Evolutionary conservation across 805 yeast genomes (phyloP), one percentile per base, ranked within the genome.

Genomic region (Trichomonascus vanleenenianus): DNA sequence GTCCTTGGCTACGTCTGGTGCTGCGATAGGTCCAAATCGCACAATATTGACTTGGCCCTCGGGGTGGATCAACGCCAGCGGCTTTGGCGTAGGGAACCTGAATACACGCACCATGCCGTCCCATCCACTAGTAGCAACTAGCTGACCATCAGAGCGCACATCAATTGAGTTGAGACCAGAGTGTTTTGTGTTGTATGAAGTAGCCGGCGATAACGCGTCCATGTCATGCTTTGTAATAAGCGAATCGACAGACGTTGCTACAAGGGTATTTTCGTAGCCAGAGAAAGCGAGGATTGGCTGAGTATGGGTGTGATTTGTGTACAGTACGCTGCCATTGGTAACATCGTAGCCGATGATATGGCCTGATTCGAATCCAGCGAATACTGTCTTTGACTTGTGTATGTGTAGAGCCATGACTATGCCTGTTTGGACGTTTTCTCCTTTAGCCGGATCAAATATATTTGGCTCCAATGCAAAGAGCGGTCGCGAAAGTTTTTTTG

Each of bases 351-450:
- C 54, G 0, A 65, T 62, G 5, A 78, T 69, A 53, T 76, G 79
- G 0, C 95, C 95, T 14, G 84, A 79, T 58, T 85, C 95, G 56
- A 74, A 85, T 1, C 94, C 95, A 4, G 81, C 66, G 14, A 61
- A 46, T 8, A 59, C 50, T 2, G 56, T 52, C n/a, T n/a, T n/a
- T 3, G 43, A 30, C 9, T 54, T 55, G 1, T 72, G 54, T 61
- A 76, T 72, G 1, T 56, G 49, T 16, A 82, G 53, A 39, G 70
- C 73, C 87, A 86, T 83, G 11, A 83, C 73, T 35, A 84, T 81
- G 1, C 94, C 94, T 30, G 75, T 70, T 12, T 71, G 76, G 31
- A 54, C 50, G 38, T 47, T 44, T 2, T 48, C 42, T 25, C 27
- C 27, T 22, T 22, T 22, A 22, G 27, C 8, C 4, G 27, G 27